Conservation (phyloP, 176 grass and related monocot genomes). For the Oryza brachyantha region DNA sequence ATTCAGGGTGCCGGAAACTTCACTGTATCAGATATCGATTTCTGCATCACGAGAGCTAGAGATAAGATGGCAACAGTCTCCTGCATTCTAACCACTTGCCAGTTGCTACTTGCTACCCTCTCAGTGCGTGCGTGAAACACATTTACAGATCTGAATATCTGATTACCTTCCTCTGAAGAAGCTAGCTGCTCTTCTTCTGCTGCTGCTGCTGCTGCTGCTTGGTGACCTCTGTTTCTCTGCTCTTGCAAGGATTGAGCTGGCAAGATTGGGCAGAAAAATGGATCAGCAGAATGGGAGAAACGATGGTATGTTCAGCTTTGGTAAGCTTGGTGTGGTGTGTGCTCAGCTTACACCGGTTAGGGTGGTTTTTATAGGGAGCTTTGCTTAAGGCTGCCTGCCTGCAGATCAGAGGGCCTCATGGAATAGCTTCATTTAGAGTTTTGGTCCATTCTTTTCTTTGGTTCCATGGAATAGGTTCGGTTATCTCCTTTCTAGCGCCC, state of each 20-base stretch:
- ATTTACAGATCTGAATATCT: background rate
- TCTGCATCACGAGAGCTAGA: background rate
- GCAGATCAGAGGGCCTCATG: background rate
- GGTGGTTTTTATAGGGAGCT: constrained; percentile 4
- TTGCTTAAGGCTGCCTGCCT: background rate
- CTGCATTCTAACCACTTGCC: constrained; percentile 1
- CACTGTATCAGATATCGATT: background rate
- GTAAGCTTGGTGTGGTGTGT: constrained; percentile 6
- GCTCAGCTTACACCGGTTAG: background rate
- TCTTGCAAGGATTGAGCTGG: background rate
- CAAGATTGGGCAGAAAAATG: background rate
- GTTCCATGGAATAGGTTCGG: constrained; percentile 18
- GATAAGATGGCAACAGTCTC: constrained; percentile 28
- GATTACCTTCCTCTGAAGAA: background rate
- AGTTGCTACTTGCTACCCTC: too few relatives aligned
- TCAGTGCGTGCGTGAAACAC: background rate
- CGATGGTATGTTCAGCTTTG: background rate
- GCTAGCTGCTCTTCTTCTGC: background rate
- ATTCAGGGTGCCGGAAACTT: background rate
- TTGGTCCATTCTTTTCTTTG: constrained; percentile 24
- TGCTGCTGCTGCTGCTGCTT: too few relatives aligned
- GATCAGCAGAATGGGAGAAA: background rate
- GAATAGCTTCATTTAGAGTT: background rate
- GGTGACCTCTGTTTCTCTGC: background rate
- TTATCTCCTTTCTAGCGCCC: background rate